Evolutionary conservation across 164 flowering plant species (phyloP), one percentile per base, ranked within the genome.

Genomic region (Kingdonia uniflora): DNA sequence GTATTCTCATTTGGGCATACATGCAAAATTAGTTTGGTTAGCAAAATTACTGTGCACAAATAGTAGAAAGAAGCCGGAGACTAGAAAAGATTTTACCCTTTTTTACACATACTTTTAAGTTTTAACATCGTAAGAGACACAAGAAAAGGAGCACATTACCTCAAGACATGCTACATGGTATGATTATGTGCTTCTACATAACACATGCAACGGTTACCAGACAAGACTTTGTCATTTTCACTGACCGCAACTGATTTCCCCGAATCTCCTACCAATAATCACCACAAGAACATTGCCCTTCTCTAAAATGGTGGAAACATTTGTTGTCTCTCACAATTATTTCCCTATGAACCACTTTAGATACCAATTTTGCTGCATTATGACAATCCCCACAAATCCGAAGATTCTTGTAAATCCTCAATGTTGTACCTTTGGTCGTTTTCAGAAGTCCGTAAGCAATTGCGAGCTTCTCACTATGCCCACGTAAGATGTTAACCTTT

Each of bases 391-490:
- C 58, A 64, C 86, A 83, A 47, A 80, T 78, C 15, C 82, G 73
- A 44, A 80, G 73, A 49, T 80, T 80, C 64, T 80, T 80, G 56
- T 26, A 68, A 25, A 80, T 54, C 41, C 80, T 71, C 48, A 80
- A 25, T 26, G 70, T 75, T 19, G 19, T 51, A 48, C 75, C 80
- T 64, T 73, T 56, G 23, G 57, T 25, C 45, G n/a, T 47, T 21
- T 65, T 82, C 60, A 80, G 56, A 51, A 82, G 59, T 6, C 82
- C 85, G 57, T 68, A 74, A 51, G 71, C 61, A 47, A 80, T 64
- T 0, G 85, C 82, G 21, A 82, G 82, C 57, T 80, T 82, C 76
- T 82, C 82, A 51, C 84, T 78, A 23, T 82, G 90, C 23, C 77
- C 75, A 22, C 73, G 56, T 53, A 80, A 50, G 43, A 70, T 61